Percentiles rank a stretch among this genome's conserved stretches.
Evolutionary conservation across 441 rosid species (phyloP).

Genomic region (Capsella rubella): DNA sequence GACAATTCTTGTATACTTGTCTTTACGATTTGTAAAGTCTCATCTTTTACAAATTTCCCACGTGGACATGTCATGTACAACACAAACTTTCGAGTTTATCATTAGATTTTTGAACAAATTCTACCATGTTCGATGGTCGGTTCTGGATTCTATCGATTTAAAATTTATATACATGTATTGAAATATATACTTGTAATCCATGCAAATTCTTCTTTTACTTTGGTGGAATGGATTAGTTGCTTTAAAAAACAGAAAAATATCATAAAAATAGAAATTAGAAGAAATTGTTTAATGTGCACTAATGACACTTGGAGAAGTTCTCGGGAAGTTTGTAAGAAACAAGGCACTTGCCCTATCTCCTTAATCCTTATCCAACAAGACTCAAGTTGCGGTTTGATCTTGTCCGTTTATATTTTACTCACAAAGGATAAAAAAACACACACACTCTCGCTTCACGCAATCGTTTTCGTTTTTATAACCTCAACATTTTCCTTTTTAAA

Average conservation of each 20-base stretch:
- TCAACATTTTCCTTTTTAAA: background rate
- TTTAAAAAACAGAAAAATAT: background rate
- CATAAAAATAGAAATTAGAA: background rate
- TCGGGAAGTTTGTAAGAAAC: constrained; percentile 23
- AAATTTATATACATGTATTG: background rate
- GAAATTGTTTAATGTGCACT: constrained; percentile 3
- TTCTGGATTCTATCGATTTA: background rate
- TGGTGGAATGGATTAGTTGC: background rate
- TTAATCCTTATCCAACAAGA: constrained; percentile 42
- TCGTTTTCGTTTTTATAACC: constrained; percentile 27
- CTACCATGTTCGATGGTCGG: constrained; percentile 35
- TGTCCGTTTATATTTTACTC: constrained; percentile 20
- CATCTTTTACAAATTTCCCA: constrained; percentile 27
- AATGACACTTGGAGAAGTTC: constrained; percentile 43
- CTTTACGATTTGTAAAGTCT: constrained; percentile 28
- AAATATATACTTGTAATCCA: background rate
- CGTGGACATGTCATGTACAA: constrained; percentile 41
- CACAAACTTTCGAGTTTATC: constrained; percentile 39
- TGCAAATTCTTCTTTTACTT: background rate
- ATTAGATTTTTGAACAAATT: constrained; percentile 12
- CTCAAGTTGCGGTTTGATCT: constrained; percentile 40
- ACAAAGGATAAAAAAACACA: constrained; percentile 1
- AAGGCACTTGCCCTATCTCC: constrained; percentile 14
- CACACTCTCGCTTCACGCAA: constrained; percentile 27
- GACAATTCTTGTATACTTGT: constrained; percentile 37